These are phyloP conservation scores for Talaromyces sp. DNA, from an alignment of 2,329 filamentous ascomycete species.

Conservation along the genomic window DNA sequence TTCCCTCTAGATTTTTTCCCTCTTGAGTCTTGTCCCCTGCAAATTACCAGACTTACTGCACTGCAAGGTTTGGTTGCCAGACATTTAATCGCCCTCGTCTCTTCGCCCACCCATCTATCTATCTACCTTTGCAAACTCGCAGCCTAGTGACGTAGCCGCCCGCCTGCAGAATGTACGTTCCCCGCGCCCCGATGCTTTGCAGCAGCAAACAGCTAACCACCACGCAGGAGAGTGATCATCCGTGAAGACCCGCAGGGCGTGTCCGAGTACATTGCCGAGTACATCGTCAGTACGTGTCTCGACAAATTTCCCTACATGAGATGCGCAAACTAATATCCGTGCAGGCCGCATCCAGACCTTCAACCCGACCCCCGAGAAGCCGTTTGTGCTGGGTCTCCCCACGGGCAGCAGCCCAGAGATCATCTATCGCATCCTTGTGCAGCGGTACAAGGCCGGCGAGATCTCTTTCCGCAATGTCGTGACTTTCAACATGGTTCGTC, in stretches of 20 bases:
- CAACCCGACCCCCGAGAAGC: conserved; percentile 63
- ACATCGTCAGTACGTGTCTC: conserved; percentile 61
- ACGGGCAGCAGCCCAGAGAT: conserved; percentile 76
- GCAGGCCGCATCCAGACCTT: conserved; percentile 72
- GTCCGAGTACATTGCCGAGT: conserved; percentile 72
- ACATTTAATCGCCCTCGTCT: background rate
- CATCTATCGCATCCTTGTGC: conserved; percentile 71
- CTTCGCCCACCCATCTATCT: background rate
- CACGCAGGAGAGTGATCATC: conserved; percentile 75
- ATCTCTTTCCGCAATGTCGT: conserved; percentile 85
- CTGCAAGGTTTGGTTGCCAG: background rate
- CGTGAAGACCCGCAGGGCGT: conserved; percentile 64
- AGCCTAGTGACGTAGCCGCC: conserved; percentile 9
- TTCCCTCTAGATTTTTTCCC: background rate
- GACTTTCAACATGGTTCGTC: conserved; percentile 79
- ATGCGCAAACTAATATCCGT: background rate
- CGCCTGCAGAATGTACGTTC: conserved; percentile 10
- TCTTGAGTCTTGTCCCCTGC: background rate
- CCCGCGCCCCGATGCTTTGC: background rate
- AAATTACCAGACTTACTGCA: background rate
- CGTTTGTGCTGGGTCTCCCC: conserved; percentile 77
- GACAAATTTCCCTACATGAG: conserved; percentile 4
- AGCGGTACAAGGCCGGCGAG: conserved; percentile 40
- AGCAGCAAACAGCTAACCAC: background rate
- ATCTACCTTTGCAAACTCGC: background rate